Conservation (phyloP, 78 protist genomes). For the Dictyostelium purpureum region DNA sequence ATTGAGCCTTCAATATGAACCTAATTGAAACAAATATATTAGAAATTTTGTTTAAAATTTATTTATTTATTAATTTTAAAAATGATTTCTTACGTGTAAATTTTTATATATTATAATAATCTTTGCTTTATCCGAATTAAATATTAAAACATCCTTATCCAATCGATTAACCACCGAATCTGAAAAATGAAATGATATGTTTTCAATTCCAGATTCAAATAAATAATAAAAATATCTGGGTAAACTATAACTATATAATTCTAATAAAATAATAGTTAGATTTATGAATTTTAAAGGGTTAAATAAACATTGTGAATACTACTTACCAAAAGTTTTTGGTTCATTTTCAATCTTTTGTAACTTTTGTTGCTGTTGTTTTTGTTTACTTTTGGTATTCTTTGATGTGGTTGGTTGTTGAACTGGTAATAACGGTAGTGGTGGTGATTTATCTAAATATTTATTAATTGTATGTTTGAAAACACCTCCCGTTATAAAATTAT, state of each 20-base stretch:
- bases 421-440: neutral
- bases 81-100: slow-evolving; percentile 2
- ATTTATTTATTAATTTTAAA: neutral
- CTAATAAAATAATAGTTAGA: neutral
- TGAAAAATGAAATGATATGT: slow-evolving; percentile 46
- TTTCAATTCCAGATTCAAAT: slow-evolving; percentile 40
- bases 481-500: slow-evolving; percentile 49
- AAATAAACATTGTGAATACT: neutral
- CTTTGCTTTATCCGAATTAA: slow-evolving; percentile 11
- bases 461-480: slow-evolving; percentile 34
- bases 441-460: neutral
- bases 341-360: neutral
- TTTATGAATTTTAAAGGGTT: neutral
- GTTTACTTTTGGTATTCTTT: too few species aligned
- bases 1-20: slow-evolving; percentile 38
- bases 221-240: slow-evolving; percentile 37
- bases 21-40: neutral
- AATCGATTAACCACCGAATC: neutral
- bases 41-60: neutral
- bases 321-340: neutral
- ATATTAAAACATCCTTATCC: neutral
- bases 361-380: neutral
- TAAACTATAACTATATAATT: slow-evolving; percentile 1
- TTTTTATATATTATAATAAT: slow-evolving; percentile 7
- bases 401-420: too few species aligned